Conservation (phyloP, 768 basidiomycete species). For the Pleurotus ostreatus region DNA sequence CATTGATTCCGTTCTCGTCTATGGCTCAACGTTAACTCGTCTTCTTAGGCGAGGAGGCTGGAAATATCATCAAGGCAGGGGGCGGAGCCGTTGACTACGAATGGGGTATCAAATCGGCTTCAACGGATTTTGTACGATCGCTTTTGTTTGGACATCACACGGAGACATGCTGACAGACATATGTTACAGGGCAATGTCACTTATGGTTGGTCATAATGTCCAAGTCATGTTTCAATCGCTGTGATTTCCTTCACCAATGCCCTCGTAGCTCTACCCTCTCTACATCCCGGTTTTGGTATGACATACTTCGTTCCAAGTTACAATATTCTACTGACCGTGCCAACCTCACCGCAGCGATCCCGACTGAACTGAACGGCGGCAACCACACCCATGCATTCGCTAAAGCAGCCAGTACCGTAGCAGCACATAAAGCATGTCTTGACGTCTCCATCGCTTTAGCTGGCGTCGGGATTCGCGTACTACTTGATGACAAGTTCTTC, state of each 20-base stretch:
- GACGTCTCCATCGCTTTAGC: constrained; percentile 71
- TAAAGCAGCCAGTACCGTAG: constrained; percentile 53
- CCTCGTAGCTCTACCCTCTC: constrained; percentile 49
- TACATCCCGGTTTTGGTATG: constrained; percentile 72
- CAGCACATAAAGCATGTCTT: constrained; percentile 64
- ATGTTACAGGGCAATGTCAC: constrained; percentile 62
- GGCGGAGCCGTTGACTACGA: constrained; percentile 62
- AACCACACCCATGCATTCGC: constrained; percentile 75
- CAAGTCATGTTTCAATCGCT: neutral
- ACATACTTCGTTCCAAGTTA: neutral
- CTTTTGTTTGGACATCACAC: neutral
- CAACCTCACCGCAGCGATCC: constrained; percentile 52
- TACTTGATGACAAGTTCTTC: constrained; percentile 67
- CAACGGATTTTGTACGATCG: constrained; percentile 75
- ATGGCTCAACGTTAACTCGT: neutral
- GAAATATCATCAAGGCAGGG: constrained; percentile 52
- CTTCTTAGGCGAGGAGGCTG: constrained; percentile 59
- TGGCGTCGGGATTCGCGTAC: constrained; percentile 59
- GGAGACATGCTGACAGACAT: neutral
- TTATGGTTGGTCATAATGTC: constrained; percentile 44
- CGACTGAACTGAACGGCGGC: constrained; percentile 65
- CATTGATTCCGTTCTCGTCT: neutral
- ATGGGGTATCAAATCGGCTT: constrained; percentile 66
- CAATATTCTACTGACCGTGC: neutral
- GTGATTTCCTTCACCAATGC: neutral